Percentiles rank a stretch among this genome's conserved stretches.
Conservation (phyloP, 352 stramenopile genomes). For the Phytophthora vignae region DNA sequence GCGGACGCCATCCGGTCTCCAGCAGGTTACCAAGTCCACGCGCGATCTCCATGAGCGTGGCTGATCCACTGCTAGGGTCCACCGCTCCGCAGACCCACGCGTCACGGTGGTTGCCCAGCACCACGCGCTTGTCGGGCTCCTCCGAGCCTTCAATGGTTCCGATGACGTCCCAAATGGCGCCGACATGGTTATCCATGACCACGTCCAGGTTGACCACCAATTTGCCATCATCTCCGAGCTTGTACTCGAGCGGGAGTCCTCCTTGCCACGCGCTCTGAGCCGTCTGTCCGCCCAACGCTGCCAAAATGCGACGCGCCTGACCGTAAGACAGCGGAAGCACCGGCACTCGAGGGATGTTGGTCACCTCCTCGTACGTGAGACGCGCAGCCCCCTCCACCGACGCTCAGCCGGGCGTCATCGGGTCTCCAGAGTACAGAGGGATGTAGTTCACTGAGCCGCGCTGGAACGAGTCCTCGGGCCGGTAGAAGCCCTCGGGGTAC, state of each 20-base stretch:
- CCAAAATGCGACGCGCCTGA: slow-evolving; percentile 73
- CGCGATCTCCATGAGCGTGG: slow-evolving; percentile 68
- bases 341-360: slow-evolving; percentile 29
- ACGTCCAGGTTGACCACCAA: slow-evolving; percentile 65
- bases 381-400: slow-evolving; percentile 42
- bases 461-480: slow-evolving; percentile 64
- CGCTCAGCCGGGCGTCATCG: slow-evolving; percentile 50
- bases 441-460: slow-evolving; percentile 86
- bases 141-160: slow-evolving; percentile 58
- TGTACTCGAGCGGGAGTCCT: slow-evolving; percentile 69
- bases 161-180: slow-evolving; percentile 61
- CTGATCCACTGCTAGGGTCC: slow-evolving; percentile 71
- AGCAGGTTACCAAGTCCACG: slow-evolving; percentile 58
- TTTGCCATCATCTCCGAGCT: slow-evolving; percentile 63
- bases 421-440: slow-evolving; percentile 71
- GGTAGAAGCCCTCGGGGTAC: slow-evolving; percentile 36
- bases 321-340: slow-evolving; percentile 73
- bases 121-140: slow-evolving; percentile 54
- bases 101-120: slow-evolving; percentile 83
- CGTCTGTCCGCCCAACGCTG: slow-evolving; percentile 56
- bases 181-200: slow-evolving; percentile 75
- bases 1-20: slow-evolving; percentile 55
- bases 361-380: slow-evolving; percentile 49
- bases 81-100: slow-evolving; percentile 78
- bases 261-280: slow-evolving; percentile 64